Percentiles rank a stretch among this genome's conserved stretches.
phyloP scores from a whole-genome alignment of 2,329 filamentous ascomycete species.

The Leptoxyphium fumago region DNA sequence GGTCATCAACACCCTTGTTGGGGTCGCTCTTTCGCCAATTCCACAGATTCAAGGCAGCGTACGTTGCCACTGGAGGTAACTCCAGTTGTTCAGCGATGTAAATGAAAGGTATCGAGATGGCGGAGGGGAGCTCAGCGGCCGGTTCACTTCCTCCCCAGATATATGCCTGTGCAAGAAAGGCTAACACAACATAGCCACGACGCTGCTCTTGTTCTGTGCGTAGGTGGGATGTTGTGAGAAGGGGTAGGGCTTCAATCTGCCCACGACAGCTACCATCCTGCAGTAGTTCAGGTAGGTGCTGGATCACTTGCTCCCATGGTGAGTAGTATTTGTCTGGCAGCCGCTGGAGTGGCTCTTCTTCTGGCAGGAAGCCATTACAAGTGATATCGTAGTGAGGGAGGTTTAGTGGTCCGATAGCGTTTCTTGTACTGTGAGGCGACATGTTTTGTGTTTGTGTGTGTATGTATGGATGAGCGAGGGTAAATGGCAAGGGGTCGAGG shows the following conservation, averaged over 20 bases:
- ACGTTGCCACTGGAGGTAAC: conserved; percentile 82
- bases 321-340: conserved; percentile 86
- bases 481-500: background rate
- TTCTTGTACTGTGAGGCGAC: background rate
- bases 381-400: conserved; percentile 12
- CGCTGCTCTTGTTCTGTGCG: conserved; percentile 81
- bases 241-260: conserved; percentile 62
- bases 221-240: conserved; percentile 68
- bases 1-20: conserved; percentile 58
- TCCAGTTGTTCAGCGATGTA: conserved; percentile 58
- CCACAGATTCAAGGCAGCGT: conserved; percentile 83
- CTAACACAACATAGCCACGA: conserved; percentile 63
- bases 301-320: conserved; percentile 74
- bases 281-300: conserved; percentile 70
- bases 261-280: conserved; percentile 65
- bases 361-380: conserved; percentile 64
- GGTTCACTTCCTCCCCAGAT: conserved; percentile 73
- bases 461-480: background rate
- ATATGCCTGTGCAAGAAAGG: conserved; percentile 69
- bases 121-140: conserved; percentile 52
- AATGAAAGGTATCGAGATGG: conserved; percentile 70
- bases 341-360: conserved; percentile 58
- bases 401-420: background rate
- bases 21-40: conserved; percentile 45
- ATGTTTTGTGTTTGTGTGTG: background rate